phyloP scores from a whole-genome alignment of 352 stramenopile genomes.

The Phytophthora pluvialis region DNA sequence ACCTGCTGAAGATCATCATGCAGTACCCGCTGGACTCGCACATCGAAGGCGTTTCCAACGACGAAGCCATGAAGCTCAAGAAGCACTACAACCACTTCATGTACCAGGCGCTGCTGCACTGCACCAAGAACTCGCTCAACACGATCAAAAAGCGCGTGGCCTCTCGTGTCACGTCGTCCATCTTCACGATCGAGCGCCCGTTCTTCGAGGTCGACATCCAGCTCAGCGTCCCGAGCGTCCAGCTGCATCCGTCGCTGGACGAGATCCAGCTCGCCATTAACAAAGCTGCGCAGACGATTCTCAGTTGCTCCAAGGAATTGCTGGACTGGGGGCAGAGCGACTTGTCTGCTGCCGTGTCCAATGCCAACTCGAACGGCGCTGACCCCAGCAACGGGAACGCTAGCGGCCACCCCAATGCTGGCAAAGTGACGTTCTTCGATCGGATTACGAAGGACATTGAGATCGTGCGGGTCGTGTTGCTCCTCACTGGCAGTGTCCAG shows the following conservation, averaged over 20 bases:
- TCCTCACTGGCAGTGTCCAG: conserved; percentile 98
- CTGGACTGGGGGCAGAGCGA: conserved; percentile 94
- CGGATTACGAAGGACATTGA: conserved; percentile 99
- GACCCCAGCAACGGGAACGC: conserved; percentile 14
- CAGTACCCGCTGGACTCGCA: conserved; percentile 96
- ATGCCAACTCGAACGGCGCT: conserved; percentile 24
- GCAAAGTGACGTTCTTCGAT: conserved; percentile 95
- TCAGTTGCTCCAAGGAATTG: conserved; percentile 97
- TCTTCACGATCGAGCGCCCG: conserved; percentile 93
- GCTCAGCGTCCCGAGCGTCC: conserved; percentile 93
- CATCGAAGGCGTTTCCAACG: conserved; percentile 92
- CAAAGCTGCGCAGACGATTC: conserved; percentile 95
- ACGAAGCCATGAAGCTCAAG: conserved; percentile 96
- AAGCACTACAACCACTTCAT: conserved; percentile 99
- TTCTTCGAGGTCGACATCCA: conserved; percentile 99
- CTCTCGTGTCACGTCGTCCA: conserved; percentile 85
- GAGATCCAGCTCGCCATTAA: conserved; percentile 99
- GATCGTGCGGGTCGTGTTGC: conserved; percentile 96
- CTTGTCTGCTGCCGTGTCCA: conserved; percentile 35
- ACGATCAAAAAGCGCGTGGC: conserved; percentile 98
- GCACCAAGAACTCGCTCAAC: conserved; percentile 98
- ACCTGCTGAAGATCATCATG: conserved; percentile 97
- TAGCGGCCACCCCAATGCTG: conserved; percentile 34
- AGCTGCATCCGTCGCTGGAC: conserved; percentile 95
- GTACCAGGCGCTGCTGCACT: conserved; percentile 97